Percentiles rank a stretch among this genome's conserved stretches.
These are phyloP conservation scores for Gastrolobium bilobum DNA, from an alignment of 306 rosid species.

Conservation along the genomic window DNA sequence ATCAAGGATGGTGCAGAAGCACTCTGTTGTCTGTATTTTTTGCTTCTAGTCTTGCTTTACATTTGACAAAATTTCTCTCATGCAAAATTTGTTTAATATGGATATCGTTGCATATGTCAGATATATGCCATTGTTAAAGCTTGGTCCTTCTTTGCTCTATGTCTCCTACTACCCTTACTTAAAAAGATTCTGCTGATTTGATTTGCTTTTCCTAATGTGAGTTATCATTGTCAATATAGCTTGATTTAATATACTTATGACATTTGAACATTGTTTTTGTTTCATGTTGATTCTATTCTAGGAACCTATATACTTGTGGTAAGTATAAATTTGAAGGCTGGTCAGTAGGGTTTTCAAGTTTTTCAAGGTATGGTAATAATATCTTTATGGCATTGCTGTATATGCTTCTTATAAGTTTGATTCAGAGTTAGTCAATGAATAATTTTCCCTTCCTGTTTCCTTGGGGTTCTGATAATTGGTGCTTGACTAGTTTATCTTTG, in stretches of 20 bases:
- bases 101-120: neutral
- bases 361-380: constrained; percentile 47
- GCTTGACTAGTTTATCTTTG: constrained; percentile 33
- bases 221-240: constrained; percentile 16
- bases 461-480: constrained; percentile 21
- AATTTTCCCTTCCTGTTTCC: constrained; percentile 23
- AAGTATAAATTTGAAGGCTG: constrained; percentile 46
- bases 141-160: neutral
- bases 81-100: constrained; percentile 33
- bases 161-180: neutral
- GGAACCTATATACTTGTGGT: constrained; percentile 47
- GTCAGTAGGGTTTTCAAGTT: constrained; percentile 44
- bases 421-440: constrained; percentile 19
- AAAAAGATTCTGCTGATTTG: neutral
- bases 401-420: constrained; percentile 29
- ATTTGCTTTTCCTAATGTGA: neutral
- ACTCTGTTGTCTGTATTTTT: constrained; percentile 23
- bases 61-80: neutral
- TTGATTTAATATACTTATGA: constrained; percentile 14
- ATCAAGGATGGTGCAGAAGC: constrained; percentile 2
- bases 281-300: constrained; percentile 40
- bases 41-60: constrained; percentile 14
- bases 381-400: constrained; percentile 36
- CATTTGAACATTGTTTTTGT: constrained; percentile 37
- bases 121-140: constrained; percentile 17